Base-by-base conservation (phyloP, 805 yeast species). In the Candida caryicola region DNA sequence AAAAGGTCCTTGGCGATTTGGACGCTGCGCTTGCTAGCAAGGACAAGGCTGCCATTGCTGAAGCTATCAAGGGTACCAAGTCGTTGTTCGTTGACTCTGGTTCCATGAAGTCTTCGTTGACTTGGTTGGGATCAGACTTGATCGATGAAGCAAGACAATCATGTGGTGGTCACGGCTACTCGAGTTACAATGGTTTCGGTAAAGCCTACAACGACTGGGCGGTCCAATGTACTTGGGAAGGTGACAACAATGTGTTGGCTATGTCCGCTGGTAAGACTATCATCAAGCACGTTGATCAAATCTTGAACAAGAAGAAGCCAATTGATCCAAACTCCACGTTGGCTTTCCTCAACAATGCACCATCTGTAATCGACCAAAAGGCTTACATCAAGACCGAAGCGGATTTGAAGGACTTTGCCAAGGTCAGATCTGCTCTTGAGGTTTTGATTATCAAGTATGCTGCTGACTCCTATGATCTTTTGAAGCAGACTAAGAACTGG, bases 161-260 rank as follows among this genome's bases (percentile, higher is more conserved):
- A 2, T 89, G 96, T 64, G 96, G 97, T 60, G 97, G 97, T 23
- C 96, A 86, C 63, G 97, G 97, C 29, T 90, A 90, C 66, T 87
- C 95, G 17, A 79, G 89, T n/a, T 90, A 90, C 64, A 79, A 87
- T 47, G 95, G 90, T 2, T 85, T 90, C 58, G 96, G 95, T 29
- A 86, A 83, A 58, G 89, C 89, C 9, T 87, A 79, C 69, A 76
- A 76, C 45, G 97, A 90, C 61, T 91, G 95, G 87, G 96, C 85
- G n/a, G 96, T 90, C 29, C 96, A 90, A 67, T 89, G 96, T 64
- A 90, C 97, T 14, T 90, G 97, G 97, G 97, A 90, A 69, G 97
- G 97, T 62, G 97, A 90, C 63, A 90, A 90, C 69, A 89, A 81
- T 54, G 83, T 90, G 31, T 72, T 90, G 47, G 85, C 89, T 2